Evolutionary conservation across 768 basidiomycete species (phyloP).

Genomic region (Boletus vermiculosoides): DNA sequence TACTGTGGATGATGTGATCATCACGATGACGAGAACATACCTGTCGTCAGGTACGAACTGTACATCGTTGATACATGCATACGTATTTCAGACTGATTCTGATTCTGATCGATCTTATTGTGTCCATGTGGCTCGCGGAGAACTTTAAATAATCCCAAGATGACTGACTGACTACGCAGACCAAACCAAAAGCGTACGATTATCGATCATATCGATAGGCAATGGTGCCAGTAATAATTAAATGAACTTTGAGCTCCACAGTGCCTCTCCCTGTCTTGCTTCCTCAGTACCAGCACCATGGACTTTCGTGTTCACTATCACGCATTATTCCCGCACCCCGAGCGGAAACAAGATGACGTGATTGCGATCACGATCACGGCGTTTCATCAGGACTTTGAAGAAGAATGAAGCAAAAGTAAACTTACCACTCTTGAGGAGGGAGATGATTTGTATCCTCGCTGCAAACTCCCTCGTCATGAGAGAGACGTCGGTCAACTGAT

Average conservation of each 20-base stretch:
- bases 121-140: neutral
- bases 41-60: constrained; percentile 1
- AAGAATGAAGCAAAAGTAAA: neutral
- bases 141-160: constrained; percentile 6
- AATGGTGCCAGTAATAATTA: constrained; percentile 17
- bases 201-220: neutral
- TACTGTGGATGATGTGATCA: neutral
- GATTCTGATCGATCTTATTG: constrained; percentile 10
- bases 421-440: constrained; percentile 51
- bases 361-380: constrained; percentile 1
- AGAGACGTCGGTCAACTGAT: constrained; percentile 47
- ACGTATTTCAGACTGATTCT: neutral
- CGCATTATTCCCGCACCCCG: neutral
- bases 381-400: neutral
- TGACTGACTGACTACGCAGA: neutral
- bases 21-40: neutral
- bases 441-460: constrained; percentile 53
- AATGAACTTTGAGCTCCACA: constrained; percentile 54
- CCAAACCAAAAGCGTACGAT: neutral
- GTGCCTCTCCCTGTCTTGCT: constrained; percentile 49
- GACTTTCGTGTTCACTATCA: constrained; percentile 45
- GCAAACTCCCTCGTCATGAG: constrained; percentile 56
- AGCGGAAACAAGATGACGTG: neutral
- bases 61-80: neutral
- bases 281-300: constrained; percentile 49